Evolutionary conservation across 148 eudicot genomes (phyloP), one percentile per base, ranked within the genome.

Genomic region (Polygonum maritimum): DNA sequence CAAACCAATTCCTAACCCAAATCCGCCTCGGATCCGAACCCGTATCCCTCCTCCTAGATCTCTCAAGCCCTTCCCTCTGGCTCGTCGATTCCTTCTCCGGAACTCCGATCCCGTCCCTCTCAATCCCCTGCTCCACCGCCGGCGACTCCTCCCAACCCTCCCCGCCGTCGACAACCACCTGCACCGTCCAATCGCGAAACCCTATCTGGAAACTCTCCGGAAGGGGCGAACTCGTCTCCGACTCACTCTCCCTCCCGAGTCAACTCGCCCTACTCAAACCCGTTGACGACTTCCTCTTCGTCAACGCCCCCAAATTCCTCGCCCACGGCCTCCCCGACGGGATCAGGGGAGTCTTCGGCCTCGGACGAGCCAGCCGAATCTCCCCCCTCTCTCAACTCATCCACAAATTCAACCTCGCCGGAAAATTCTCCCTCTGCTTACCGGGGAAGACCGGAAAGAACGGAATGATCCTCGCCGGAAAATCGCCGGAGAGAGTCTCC

Each of bases 71-170:
- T 2, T 41, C 54, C 19, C 74, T 71, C 31, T 71, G 74, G 74
- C 16, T 71, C 52, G 35, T 45, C 14, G 52, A 71, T 9, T 21
- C 16, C 74, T 1, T 15, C 36, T 71, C 74, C 54, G 19, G 44
- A n/a, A n/a, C 74, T 15, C 74, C 74, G 0, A 9, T 45, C 35
- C 33, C 33, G 0, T 71, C 51, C 16, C 74, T 71, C 16, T 71
- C 74, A 16, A 71, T 71, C 74, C 74, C 35, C 74, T 71, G 74
- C 74, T 71, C 74, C 35, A 1, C 74, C 33, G 16, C 74, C 74
- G 51, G 11, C 44, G 44, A 71, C 52, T 52, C 18, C 11, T 4
- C 73, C 9, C 22, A 41, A 41, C 51, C 74, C 4, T 35, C 49
- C 2, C 51, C 74, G 0, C 33, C 51, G 6, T 35, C 74, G 31